phyloP scores from a whole-genome alignment of 2,329 filamentous ascomycete species.

The Chaetomiaceae sp. region DNA sequence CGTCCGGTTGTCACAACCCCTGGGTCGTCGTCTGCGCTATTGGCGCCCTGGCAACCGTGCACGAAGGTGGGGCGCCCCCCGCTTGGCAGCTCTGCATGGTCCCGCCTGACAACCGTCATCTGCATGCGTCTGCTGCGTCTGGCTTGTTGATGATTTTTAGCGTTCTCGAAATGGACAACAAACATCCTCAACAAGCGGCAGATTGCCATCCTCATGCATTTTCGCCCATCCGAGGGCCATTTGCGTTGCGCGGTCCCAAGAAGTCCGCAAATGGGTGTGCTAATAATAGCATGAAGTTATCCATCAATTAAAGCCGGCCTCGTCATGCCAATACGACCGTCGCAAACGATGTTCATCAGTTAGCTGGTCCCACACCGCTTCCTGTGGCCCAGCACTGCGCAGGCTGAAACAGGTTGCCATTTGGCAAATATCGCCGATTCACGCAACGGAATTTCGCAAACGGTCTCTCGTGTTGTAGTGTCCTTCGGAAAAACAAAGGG shows the following conservation, averaged over 20 bases:
- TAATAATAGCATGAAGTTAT: slow-evolving; percentile 9
- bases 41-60: slow-evolving; percentile 29
- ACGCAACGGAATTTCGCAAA: too few species aligned
- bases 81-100: slow-evolving; percentile 2
- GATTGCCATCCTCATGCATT: too few species aligned
- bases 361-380: slow-evolving; percentile 1
- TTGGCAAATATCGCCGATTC: neutral
- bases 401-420: neutral
- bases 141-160: neutral
- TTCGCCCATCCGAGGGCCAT: too few species aligned
- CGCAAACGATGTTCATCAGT: neutral
- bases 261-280: neutral
- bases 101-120: slow-evolving; percentile 6
- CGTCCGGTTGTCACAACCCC: slow-evolving; percentile 19
- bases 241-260: too few species aligned
- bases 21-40: slow-evolving; percentile 23
- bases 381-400: neutral
- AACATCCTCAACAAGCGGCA: too few species aligned
- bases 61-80: slow-evolving; percentile 16
- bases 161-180: neutral
- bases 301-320: neutral
- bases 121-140: neutral
- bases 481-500: too few species aligned
- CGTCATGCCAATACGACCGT: slow-evolving; percentile 1
- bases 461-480: too few species aligned